phyloP scores from a whole-genome alignment of 352 stramenopile genomes.

The Pythium apleroticum region DNA sequence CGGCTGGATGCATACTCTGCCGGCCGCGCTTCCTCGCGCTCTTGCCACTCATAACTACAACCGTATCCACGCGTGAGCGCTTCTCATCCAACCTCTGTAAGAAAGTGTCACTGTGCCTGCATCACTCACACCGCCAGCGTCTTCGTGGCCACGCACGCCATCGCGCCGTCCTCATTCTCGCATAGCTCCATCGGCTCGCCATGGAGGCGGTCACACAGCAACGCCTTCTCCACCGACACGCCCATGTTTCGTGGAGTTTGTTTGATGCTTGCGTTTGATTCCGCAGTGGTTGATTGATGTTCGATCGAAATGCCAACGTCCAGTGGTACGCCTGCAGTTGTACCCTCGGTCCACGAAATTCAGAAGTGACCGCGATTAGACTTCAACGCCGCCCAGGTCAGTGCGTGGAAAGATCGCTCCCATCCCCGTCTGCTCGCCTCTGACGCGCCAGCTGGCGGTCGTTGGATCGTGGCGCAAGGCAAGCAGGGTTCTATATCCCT shows the following conservation, averaged over 20 bases:
- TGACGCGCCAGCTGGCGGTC: slow-evolving; percentile 16
- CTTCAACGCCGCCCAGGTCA: slow-evolving; percentile 17
- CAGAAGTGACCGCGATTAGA: slow-evolving; percentile 22
- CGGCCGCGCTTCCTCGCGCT: neutral
- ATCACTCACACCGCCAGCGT: neutral
- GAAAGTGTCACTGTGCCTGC: too few relatives aligned
- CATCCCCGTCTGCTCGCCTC: slow-evolving; percentile 11
- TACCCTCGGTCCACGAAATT: neutral
- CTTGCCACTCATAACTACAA: neutral
- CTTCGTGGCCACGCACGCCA: slow-evolving; percentile 8
- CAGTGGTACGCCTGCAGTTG: neutral
- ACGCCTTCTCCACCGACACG: slow-evolving; percentile 12
- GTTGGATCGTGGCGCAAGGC: slow-evolving; percentile 11
- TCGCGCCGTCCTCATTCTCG: neutral
- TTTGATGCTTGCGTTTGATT: neutral
- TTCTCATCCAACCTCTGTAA: neutral
- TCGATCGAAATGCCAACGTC: slow-evolving; percentile 10
- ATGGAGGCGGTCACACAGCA: neutral
- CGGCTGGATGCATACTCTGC: neutral
- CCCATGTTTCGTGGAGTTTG: slow-evolving; percentile 7
- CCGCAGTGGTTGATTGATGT: slow-evolving; percentile 11
- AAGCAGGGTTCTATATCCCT: neutral
- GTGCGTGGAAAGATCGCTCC: slow-evolving; percentile 11
- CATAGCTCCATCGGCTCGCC: slow-evolving; percentile 1
- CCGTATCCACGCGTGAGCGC: neutral